These are phyloP conservation scores for Apostasia ramifera DNA, from an alignment of 106 monocot species.

Conservation along the genomic window DNA sequence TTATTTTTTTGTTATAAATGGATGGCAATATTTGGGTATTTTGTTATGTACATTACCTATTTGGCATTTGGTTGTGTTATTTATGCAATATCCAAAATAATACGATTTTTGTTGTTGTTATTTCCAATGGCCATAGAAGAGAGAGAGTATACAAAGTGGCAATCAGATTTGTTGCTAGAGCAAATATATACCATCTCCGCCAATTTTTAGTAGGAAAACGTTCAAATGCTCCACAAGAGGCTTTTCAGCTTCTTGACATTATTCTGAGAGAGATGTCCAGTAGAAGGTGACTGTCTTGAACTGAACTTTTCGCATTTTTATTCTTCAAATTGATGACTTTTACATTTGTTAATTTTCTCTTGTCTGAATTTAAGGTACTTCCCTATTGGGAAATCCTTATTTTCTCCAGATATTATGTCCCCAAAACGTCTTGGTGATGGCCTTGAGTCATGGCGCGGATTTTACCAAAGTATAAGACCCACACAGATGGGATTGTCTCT, in stretches of 20 bases:
- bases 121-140: background rate
- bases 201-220: conserved; percentile 8
- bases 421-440: conserved; percentile 70
- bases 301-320: background rate
- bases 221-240: conserved; percentile 5
- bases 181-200: conserved; percentile 5
- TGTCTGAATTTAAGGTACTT: conserved; percentile 35
- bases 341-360: background rate
- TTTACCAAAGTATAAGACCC: conserved; percentile 88
- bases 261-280: conserved; percentile 5
- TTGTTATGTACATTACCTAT: too few relatives aligned
- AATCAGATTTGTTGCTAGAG: conserved; percentile 8
- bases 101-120: too few relatives aligned
- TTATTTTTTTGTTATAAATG: too few relatives aligned
- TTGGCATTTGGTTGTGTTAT: too few relatives aligned
- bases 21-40: too few relatives aligned
- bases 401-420: conserved; percentile 70
- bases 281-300: background rate
- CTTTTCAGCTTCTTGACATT: conserved; percentile 9
- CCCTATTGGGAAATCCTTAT: conserved; percentile 81
- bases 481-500: conserved; percentile 93
- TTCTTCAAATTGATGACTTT: background rate
- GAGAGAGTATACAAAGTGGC: conserved; percentile 7
- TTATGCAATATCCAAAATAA: too few relatives aligned
- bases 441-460: conserved; percentile 86